Percentiles rank a stretch among this genome's conserved stretches.
phyloP scores from a whole-genome alignment of 352 stramenopile species.

The Phytophthora pini region DNA sequence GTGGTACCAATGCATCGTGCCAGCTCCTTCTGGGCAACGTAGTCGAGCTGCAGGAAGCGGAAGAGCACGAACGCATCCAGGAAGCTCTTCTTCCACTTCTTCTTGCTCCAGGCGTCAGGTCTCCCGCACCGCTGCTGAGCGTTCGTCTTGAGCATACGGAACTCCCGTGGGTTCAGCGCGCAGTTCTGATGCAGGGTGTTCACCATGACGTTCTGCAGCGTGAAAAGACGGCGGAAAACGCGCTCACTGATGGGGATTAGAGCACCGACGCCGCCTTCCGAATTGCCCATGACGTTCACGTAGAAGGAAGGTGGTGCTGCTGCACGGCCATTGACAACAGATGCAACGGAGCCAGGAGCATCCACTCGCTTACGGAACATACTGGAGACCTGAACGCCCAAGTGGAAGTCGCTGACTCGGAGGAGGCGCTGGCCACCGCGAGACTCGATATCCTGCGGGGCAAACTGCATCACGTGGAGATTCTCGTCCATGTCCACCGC shows the following conservation, averaged over 20 bases:
- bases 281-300: slow-evolving; percentile 82
- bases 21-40: slow-evolving; percentile 89
- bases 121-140: slow-evolving; percentile 62
- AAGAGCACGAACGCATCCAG: slow-evolving; percentile 83
- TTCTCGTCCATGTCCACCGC: slow-evolving; percentile 87
- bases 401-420: slow-evolving; percentile 83
- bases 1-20: slow-evolving; percentile 90
- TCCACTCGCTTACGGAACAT: slow-evolving; percentile 83
- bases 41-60: slow-evolving; percentile 83
- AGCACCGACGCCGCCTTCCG: slow-evolving; percentile 78
- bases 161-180: slow-evolving; percentile 87
- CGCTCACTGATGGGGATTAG: slow-evolving; percentile 82
- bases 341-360: slow-evolving; percentile 4
- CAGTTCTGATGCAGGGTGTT: slow-evolving; percentile 88
- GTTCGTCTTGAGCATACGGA: slow-evolving; percentile 81
- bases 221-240: slow-evolving; percentile 87
- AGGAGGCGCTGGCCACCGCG: slow-evolving; percentile 83
- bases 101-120: slow-evolving; percentile 84
- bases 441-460: slow-evolving; percentile 85
- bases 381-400: slow-evolving; percentile 78
- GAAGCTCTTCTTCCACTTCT: slow-evolving; percentile 92
- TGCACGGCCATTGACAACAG: slow-evolving; percentile 24
- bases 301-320: slow-evolving; percentile 42
- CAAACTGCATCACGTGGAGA: slow-evolving; percentile 88
- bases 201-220: slow-evolving; percentile 91